Percentiles rank a stretch among this genome's conserved stretches.
These are phyloP conservation scores for Barnettozyma vustinii DNA, from an alignment of 805 yeast genomes.

Conservation along the genomic window DNA sequence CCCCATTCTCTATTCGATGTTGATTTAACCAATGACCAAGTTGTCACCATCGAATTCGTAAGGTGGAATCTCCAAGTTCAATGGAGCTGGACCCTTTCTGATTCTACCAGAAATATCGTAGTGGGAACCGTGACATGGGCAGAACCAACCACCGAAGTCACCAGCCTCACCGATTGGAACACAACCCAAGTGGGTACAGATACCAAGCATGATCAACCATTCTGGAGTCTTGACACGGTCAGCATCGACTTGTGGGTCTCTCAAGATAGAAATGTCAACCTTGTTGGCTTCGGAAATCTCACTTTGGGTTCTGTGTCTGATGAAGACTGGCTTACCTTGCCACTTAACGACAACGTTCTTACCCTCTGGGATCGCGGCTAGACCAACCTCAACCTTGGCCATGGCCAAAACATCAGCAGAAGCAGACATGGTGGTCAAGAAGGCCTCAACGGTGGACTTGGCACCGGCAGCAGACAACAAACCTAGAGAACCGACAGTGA, in stretches of 20 bases:
- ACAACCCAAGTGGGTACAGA: slow-evolving; percentile 99
- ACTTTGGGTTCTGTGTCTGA: slow-evolving; percentile 93
- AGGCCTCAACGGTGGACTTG: slow-evolving; percentile 90
- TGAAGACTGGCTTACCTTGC: slow-evolving; percentile 99
- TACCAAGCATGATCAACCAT: slow-evolving; percentile 99
- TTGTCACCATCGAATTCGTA: slow-evolving; percentile 84
- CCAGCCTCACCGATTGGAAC: slow-evolving; percentile 99
- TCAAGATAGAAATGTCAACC: slow-evolving; percentile 69
- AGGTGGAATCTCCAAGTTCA: slow-evolving; percentile 93
- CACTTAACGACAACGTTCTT: slow-evolving; percentile 97
- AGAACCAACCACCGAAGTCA: slow-evolving; percentile 99
- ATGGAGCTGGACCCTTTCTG: slow-evolving; percentile 99
- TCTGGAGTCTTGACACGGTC: slow-evolving; percentile 96
- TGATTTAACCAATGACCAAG: slow-evolving; percentile 75
- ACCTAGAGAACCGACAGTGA: slow-evolving; percentile 97
- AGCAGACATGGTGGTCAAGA: slow-evolving; percentile 90
- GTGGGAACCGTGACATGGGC: slow-evolving; percentile 99
- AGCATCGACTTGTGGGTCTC: slow-evolving; percentile 92
- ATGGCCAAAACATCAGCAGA: slow-evolving; percentile 98
- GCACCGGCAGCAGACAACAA: slow-evolving; percentile 89
- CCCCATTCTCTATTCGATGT: not conserved
- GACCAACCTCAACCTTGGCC: slow-evolving; percentile 98
- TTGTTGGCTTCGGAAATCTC: slow-evolving; percentile 94
- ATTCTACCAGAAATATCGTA: slow-evolving; percentile 99
- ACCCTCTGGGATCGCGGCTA: slow-evolving; percentile 92